phyloP scores from a whole-genome alignment of 169 alveolate species.

The Plasmodium gaboni region DNA sequence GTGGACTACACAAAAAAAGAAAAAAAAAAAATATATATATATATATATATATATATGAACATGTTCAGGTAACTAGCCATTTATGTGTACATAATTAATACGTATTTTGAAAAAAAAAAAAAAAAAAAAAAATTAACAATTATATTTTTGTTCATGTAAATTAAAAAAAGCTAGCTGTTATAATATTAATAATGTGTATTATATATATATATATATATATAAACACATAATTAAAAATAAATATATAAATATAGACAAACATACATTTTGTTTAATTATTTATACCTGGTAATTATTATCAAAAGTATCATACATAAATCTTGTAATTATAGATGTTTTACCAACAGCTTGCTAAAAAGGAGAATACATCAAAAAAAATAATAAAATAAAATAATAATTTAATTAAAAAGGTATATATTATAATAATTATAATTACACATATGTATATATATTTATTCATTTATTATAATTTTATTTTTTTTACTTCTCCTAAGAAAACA shows the following conservation, averaged over 20 bases:
- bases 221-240: no score
- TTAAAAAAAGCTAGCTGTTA: not conserved
- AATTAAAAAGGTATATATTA: constrained; percentile 1
- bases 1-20: constrained; percentile 84
- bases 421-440: not conserved
- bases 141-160: no score
- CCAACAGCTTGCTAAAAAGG: constrained; percentile 95
- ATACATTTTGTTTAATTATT: not conserved
- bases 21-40: not conserved
- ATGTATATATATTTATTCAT: not conserved
- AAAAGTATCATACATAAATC: constrained; percentile 97
- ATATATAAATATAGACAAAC: not conserved
- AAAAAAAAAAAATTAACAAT: no score
- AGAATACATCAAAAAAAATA: constrained; percentile 4
- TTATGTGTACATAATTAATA: not conserved
- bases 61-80: not conserved
- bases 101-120: no score
- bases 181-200: not conserved
- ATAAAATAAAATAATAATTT: not conserved
- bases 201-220: not conserved
- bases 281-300: constrained; percentile 95
- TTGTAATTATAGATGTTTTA: constrained; percentile 97
- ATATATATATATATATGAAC: not conserved
- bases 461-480: not conserved
- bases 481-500: constrained; percentile 94